These are phyloP conservation scores for Trichoderma koningii DNA, from an alignment of 2,329 filamentous ascomycete genomes.

Conservation along the genomic window DNA sequence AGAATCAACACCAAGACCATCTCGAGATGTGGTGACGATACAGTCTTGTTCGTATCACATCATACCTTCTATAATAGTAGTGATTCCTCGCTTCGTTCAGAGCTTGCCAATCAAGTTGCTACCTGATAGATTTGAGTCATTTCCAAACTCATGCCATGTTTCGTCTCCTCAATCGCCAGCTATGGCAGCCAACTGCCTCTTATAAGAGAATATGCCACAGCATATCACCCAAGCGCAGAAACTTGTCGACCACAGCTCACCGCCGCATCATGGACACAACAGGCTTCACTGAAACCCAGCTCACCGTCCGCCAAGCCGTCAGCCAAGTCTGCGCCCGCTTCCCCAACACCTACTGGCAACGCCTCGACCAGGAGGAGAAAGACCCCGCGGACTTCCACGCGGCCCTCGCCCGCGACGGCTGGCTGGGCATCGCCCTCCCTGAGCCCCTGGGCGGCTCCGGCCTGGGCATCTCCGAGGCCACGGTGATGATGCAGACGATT, in stretches of 20 bases:
- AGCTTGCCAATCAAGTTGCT: not conserved
- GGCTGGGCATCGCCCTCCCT: conserved; percentile 79
- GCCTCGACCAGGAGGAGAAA: conserved; percentile 67
- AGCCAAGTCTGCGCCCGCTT: conserved; percentile 69
- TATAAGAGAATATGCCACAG: not conserved
- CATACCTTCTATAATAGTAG: too few relatives aligned
- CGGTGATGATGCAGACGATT: conserved; percentile 86
- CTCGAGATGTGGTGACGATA: not conserved
- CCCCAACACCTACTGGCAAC: conserved; percentile 75
- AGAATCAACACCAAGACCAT: not conserved
- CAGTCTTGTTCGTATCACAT: not conserved
- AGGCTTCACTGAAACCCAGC: conserved; percentile 71
- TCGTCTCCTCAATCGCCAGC: not conserved
- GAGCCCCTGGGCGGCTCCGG: conserved; percentile 74
- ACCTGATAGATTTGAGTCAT: not conserved
- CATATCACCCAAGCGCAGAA: not conserved
- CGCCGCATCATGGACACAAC: conserved; percentile 67
- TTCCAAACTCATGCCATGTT: conserved; percentile 3
- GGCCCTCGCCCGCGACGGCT: conserved; percentile 72
- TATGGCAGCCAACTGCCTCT: conserved; percentile 2
- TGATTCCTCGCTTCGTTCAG: not conserved
- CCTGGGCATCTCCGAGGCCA: conserved; percentile 77
- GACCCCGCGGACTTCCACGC: conserved; percentile 78
- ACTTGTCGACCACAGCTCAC: conserved; percentile 43
- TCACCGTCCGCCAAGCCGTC: conserved; percentile 72